These are phyloP conservation scores for Canna indica DNA, from an alignment of 176 grass and related monocot species.

Conservation along the genomic window DNA sequence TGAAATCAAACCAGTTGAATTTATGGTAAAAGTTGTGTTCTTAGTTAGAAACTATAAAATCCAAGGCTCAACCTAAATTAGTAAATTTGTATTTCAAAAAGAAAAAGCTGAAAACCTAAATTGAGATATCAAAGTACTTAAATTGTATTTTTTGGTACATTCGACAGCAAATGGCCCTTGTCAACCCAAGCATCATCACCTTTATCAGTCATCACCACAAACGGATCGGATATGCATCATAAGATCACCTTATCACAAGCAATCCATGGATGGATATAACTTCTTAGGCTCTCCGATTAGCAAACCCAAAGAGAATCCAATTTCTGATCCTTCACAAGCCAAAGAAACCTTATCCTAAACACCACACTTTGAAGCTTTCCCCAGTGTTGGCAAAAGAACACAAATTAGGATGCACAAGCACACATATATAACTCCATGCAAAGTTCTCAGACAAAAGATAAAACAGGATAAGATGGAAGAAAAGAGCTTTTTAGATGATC, in stretches of 20 bases:
- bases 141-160: no score
- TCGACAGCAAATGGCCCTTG: no score
- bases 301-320: background rate
- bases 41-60: no score
- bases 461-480: background rate
- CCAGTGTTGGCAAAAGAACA: background rate
- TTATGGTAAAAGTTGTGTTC: no score
- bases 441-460: background rate
- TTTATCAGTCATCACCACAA: no score
- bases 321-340: background rate
- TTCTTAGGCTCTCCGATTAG: background rate
- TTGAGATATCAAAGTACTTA: no score
- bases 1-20: no score
- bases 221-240: background rate
- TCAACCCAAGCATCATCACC: no score
- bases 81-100: no score
- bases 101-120: no score
- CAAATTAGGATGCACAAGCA: no score
- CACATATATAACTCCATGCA: background rate
- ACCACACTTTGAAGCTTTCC: background rate
- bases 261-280: background rate
- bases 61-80: no score
- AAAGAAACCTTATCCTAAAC: background rate
- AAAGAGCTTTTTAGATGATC: background rate
- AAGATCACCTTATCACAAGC: background rate